Base-by-base conservation (phyloP, 73 alveolate genomes). In the Uronychia setigera region DNA sequence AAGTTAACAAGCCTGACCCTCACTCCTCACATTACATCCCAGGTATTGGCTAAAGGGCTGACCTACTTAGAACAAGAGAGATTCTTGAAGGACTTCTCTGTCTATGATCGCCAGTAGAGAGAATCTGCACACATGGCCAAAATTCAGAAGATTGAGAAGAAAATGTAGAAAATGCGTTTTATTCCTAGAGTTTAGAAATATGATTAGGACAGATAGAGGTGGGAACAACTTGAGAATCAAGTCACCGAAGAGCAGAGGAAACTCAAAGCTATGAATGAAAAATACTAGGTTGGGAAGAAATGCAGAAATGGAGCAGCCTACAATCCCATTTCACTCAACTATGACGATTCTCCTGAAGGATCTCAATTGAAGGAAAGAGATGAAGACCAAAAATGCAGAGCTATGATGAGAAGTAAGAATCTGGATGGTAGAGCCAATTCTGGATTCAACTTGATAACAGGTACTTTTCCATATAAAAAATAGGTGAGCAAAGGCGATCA, bases 301-400 rank as follows among this genome's bases (percentile, higher is more conserved):
- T 1, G 1, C 14, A 5, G 32, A 28, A 26, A 13, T 1, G 79
- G 79, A 67, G 91, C 92, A 93, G 98, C 99, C 0, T 96, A 92
- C 78, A 96, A 96, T 83, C 99, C 99, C 58, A 79, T 96, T 14
- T 92, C 98, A 28, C 84, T 96, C 58, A 98, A 96, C 80, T 96
- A 96, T 84, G 99, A 95, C 32, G 80, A 91, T 76, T 88, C 97
- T 34, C 97, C 91, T 1, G 94, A 93, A 82, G 99, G 99, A 0
- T 81, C 86, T 67, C 76, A 76, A 33, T 80, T 96, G 29, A 94
- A 83, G 83, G 59, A 91, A 80, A 86, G 94, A 83, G 99, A 96
- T 87, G 99, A 96, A 74, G 91, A 87, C 78, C 82, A 88, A 33
- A 83, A 93, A 88, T 94, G 85, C 76, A 94, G 97, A 91, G 97